A percentile compares a stretch with the other conserved stretches of the same genome.
Evolutionary conservation across 768 basidiomycete species (phyloP).

Genomic region (Kwoniella shandongensis): DNA sequence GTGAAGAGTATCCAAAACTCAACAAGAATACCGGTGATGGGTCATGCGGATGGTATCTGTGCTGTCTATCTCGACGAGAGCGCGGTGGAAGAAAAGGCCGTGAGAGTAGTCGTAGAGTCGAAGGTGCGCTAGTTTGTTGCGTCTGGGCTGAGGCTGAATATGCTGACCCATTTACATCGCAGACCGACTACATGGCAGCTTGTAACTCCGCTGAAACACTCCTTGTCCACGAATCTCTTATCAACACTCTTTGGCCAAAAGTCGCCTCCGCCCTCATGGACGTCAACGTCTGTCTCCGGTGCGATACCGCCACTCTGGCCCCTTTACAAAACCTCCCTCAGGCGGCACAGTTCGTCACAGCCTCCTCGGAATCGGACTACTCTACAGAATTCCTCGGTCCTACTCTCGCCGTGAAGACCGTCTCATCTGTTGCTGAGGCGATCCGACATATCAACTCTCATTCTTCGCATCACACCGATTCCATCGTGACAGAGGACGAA

Average conservation of each 20-base stretch:
- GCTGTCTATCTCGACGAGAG: constrained; percentile 81
- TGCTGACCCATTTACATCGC: background rate
- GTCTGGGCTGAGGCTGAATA: background rate
- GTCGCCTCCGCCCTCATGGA: constrained; percentile 71
- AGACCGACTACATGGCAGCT: constrained; percentile 93
- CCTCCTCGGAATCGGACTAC: constrained; percentile 67
- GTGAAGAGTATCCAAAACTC: constrained; percentile 83
- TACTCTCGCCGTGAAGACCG: constrained; percentile 73
- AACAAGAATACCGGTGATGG: constrained; percentile 96
- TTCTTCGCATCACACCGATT: constrained; percentile 92
- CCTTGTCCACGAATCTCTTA: constrained; percentile 72
- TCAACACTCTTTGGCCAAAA: constrained; percentile 74
- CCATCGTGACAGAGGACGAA: constrained; percentile 80
- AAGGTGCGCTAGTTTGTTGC: constrained; percentile 63
- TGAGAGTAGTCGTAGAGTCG: constrained; percentile 79
- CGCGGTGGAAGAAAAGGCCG: constrained; percentile 75
- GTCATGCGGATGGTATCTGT: constrained; percentile 95
- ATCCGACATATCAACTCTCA: constrained; percentile 88
- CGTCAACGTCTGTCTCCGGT: constrained; percentile 72
- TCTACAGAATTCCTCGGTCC: constrained; percentile 84
- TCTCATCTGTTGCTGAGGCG: constrained; percentile 71
- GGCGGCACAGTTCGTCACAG: constrained; percentile 56
- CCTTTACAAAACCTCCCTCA: constrained; percentile 57
- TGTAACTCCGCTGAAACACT: constrained; percentile 92
- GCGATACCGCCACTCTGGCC: constrained; percentile 67